Evolutionary conservation across 768 basidiomycete genomes (phyloP).

Genomic region (Pleurotus djamor): DNA sequence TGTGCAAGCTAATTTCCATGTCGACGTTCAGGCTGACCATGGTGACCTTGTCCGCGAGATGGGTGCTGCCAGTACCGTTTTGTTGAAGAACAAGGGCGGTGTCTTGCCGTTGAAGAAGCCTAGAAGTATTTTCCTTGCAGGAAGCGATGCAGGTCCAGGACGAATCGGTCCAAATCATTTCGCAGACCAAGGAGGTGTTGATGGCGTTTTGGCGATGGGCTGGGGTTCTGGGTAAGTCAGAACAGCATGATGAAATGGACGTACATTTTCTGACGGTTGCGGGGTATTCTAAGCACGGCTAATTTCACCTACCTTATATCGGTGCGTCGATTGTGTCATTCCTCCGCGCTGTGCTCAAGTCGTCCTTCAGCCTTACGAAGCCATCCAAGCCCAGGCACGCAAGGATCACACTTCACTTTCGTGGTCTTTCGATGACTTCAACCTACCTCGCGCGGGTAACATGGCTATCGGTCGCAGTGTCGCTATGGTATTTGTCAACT

Average conservation of each 20-base stretch:
- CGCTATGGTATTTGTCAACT: conserved; percentile 78
- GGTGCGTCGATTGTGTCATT: conserved; percentile 30
- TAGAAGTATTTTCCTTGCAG: conserved; percentile 58
- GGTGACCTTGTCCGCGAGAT: conserved; percentile 66
- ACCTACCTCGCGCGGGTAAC: conserved; percentile 48
- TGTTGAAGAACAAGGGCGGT: conserved; percentile 68
- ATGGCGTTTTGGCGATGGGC: conserved; percentile 83
- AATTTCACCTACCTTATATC: conserved; percentile 80
- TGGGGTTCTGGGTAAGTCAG: conserved; percentile 76
- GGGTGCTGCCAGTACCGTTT: conserved; percentile 69
- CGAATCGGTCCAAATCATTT: conserved; percentile 70
- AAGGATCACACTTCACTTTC: conserved; percentile 62
- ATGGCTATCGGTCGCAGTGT: conserved; percentile 51
- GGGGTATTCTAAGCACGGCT: too few relatives aligned
- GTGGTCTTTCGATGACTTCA: conserved; percentile 72
- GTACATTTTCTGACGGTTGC: too few relatives aligned
- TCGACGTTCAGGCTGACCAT: conserved; percentile 77
- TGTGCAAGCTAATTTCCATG: conserved; percentile 52
- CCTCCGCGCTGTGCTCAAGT: background rate
- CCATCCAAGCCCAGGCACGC: conserved; percentile 71
- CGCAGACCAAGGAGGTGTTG: conserved; percentile 56
- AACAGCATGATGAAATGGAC: too few relatives aligned
- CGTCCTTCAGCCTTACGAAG: conserved; percentile 63
- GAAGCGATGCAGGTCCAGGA: conserved; percentile 65
- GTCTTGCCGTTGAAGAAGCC: conserved; percentile 60